These are phyloP conservation scores for Metschnikowia anglica DNA, from an alignment of 805 yeast genomes.

Conservation along the genomic window DNA sequence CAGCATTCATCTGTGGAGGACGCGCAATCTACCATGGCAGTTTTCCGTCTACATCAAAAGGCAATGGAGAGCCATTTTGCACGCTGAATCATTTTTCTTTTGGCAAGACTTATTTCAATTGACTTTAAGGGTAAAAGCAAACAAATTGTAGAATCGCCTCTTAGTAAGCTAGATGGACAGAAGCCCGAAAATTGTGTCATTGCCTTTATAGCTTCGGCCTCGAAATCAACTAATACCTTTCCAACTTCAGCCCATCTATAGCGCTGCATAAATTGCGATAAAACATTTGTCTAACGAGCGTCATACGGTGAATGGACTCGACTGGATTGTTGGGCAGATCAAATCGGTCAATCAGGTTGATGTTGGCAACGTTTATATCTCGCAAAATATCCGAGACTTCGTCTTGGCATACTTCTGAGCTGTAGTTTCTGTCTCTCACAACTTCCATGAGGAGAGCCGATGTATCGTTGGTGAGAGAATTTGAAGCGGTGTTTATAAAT, in stretches of 20 bases:
- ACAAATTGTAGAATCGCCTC: no score
- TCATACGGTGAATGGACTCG: slow-evolving; percentile 7
- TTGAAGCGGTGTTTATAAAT: slow-evolving; percentile 29
- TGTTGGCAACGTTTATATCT: not conserved
- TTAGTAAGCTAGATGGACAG: no score
- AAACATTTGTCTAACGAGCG: slow-evolving; percentile 25
- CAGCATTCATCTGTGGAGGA: slow-evolving; percentile 89
- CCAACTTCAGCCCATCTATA: slow-evolving; percentile 37
- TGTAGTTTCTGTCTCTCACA: slow-evolving; percentile 18
- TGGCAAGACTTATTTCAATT: no score
- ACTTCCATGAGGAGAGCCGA: slow-evolving; percentile 28
- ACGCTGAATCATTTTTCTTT: not conserved
- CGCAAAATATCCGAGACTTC: not conserved
- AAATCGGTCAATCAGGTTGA: slow-evolving; percentile 2
- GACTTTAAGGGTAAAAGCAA: no score
- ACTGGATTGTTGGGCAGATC: not conserved
- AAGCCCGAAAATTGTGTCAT: no score
- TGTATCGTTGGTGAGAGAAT: slow-evolving; percentile 28
- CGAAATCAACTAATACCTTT: slow-evolving; percentile 19
- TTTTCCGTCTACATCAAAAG: slow-evolving; percentile 61
- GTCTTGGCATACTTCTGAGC: not conserved
- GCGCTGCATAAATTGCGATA: slow-evolving; percentile 38
- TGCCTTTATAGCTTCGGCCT: not conserved
- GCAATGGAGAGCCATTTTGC: slow-evolving; percentile 51
- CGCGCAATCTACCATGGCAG: slow-evolving; percentile 81